Base-by-base conservation (phyloP, 2,329 filamentous ascomycete genomes). In the Myriosclerotinia duriaeana region DNA sequence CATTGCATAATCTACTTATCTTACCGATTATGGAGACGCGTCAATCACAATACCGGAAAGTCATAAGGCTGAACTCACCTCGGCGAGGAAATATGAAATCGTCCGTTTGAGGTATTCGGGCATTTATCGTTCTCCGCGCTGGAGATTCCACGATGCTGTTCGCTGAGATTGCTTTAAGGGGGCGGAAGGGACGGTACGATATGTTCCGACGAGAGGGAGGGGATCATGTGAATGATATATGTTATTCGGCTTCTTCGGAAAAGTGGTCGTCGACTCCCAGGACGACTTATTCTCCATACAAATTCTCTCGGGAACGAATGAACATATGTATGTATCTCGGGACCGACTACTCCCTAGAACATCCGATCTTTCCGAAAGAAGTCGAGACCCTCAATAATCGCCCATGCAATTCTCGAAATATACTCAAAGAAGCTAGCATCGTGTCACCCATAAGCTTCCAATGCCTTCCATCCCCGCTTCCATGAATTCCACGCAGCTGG, bases 1-100 rank as follows among this genome's bases (percentile, higher is more conserved):
- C 36, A 55, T 30, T 63, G 60, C 60, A 53, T 42, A 63, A 54
- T 34, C 60, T n/a, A 42, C n/a, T 63, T 55, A 20, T 40, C 34
- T 64, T 64, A 34, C 36, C 34, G 22, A 30, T 11, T 6, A n/a
- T 34, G 22, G 14, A 44, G 26, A 40, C 52, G 7, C 15, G 26
- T 48, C 42, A 36, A 60, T 48, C 20, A 50, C 6, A 36, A 22
- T 14, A 6, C 30, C 20, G 11, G 14, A 36, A 38, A 22, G 5
- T 8, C 20, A 50, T 48, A 60, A 48, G 56, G 42, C 56, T 48
- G 56, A 38, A 60, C 34, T 22, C 44, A 60, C 56, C 11, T 60
- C 42, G 56, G 56, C 56, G 56, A 60, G 44, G 30, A 60, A 26
- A 38, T 20, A 38, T 50, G 42, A 17, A 48, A 17, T 14, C 30